phyloP scores from a whole-genome alignment of 257 asterid genomes.

The Cruciata laevipes region DNA sequence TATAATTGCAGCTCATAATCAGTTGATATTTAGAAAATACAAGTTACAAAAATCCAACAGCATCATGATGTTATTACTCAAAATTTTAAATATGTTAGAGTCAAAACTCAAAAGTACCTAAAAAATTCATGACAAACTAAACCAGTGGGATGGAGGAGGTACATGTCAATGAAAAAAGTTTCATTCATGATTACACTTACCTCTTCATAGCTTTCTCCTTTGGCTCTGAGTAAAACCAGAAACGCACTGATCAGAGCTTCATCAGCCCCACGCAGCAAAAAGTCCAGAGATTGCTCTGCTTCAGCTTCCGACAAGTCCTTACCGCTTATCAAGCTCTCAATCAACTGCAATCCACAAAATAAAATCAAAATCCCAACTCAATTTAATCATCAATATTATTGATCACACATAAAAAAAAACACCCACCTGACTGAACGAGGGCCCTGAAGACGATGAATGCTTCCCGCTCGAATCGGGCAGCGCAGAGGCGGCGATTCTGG shows the following conservation, averaged over 20 bases:
- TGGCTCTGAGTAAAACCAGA: slow-evolving; percentile 91
- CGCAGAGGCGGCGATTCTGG: slow-evolving; percentile 11
- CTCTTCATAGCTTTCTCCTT: slow-evolving; percentile 93
- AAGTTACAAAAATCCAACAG: too few species aligned
- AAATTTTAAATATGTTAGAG: not conserved
- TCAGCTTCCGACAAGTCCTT: slow-evolving; percentile 72
- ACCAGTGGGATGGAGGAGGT: not conserved
- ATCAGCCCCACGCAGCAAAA: slow-evolving; percentile 77
- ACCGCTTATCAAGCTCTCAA: slow-evolving; percentile 67
- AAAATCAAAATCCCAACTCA: not conserved
- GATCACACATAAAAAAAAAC: not conserved
- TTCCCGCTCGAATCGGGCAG: slow-evolving; percentile 3
- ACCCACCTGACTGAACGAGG: slow-evolving; percentile 23
- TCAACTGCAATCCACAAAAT: slow-evolving; percentile 40
- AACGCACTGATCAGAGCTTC: slow-evolving; percentile 91
- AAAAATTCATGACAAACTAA: not conserved
- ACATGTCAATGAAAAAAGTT: not conserved
- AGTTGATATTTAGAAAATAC: not conserved
- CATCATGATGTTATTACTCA: not conserved
- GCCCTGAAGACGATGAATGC: slow-evolving; percentile 3
- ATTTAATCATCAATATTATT: not conserved
- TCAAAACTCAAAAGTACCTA: not conserved
- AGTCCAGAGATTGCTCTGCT: slow-evolving; percentile 83
- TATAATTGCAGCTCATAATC: not conserved
- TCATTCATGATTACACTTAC: slow-evolving; percentile 31